These are phyloP conservation scores for Zychaea mexicana DNA, from an alignment of 371 early-diverging fungal genomes.

Conservation along the genomic window DNA sequence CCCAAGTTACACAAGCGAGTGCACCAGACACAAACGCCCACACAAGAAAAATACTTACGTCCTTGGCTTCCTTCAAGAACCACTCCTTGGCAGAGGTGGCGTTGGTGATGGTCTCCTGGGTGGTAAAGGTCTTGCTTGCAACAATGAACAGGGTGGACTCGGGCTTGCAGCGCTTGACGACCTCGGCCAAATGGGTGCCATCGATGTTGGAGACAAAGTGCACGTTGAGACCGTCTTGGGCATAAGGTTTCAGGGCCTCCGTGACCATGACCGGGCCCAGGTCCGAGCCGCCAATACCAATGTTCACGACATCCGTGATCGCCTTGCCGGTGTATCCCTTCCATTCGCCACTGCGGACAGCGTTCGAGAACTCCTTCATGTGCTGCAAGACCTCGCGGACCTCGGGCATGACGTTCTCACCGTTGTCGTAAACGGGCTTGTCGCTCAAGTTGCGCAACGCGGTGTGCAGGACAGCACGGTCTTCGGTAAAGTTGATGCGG, in stretches of 20 bases:
- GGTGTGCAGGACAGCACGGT: constrained; percentile 96
- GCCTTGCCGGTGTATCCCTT: constrained; percentile 93
- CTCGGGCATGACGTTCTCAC: constrained; percentile 89
- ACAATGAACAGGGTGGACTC: constrained; percentile 97
- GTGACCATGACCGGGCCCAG: constrained; percentile 99
- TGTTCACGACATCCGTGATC: constrained; percentile 97
- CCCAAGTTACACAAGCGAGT: neutral
- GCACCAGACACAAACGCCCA: neutral
- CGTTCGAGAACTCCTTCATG: constrained; percentile 86
- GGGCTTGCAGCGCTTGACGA: constrained; percentile 83
- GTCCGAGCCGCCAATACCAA: constrained; percentile 99
- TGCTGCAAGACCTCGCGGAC: constrained; percentile 94
- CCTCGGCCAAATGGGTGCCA: constrained; percentile 95
- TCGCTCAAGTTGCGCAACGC: constrained; percentile 91
- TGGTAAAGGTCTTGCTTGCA: constrained; percentile 99
- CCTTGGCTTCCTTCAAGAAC: constrained; percentile 86
- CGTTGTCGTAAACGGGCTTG: constrained; percentile 80
- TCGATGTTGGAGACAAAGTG: constrained; percentile 99
- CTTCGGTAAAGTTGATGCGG: constrained; percentile 97
- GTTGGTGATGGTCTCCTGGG: constrained; percentile 98
- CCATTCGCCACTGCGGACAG: constrained; percentile 89
- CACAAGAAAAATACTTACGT: constrained; percentile 57
- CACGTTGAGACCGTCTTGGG: constrained; percentile 72
- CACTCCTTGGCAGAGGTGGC: constrained; percentile 93
- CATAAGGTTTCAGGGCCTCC: constrained; percentile 94